Evolutionary conservation across 106 monocot genomes (phyloP), one percentile per base, ranked within the genome.

Genomic region (Dactylorhiza incarnata): DNA sequence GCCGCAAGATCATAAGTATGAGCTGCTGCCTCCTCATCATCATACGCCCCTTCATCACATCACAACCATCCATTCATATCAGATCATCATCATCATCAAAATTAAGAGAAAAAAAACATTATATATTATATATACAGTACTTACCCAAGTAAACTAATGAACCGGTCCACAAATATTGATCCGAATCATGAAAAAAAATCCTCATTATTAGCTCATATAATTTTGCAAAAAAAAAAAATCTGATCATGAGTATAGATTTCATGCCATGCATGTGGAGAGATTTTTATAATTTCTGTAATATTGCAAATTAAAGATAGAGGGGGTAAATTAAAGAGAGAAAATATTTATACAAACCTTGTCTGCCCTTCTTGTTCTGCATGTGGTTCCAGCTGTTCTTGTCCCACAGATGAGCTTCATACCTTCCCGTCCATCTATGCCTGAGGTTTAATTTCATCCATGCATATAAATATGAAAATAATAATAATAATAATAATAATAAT

Each of bases 1-100:
- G 92, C 89, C 1, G 92, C 92, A 22, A 92, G 89, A 63, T 92
- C 92, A 56, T 92, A 89, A 2, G 92, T 80, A 25, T 70, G 86
- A 8, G 92, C 92, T 50, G 92, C 92, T 14, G 87, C 89, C 76
- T 85, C 87, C 66, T 92, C 92, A 66, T 83, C 83, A 78, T 89
- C 87, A 71, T 89, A 89, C 6, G 92, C 92, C 26, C 92, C 92
- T 92, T 68, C 68, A 72, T 20, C 63, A 77, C 14, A 70, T 24
- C 52, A 70, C 12, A 9, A 29, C 56, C 47, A 29, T 68, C 8
- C 44, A 16, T 22, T 44, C 9, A 15, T 44, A 82, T 46, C 46
- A 69, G 45, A 44, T 69, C 69, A 45, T 46, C 5, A 45, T 68
- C 12, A 5, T 0, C 10, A 44, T 44, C 10, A 73, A 3, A 66